phyloP scores from a whole-genome alignment of 805 yeast genomes.

The Lipomyces japonicus region DNA sequence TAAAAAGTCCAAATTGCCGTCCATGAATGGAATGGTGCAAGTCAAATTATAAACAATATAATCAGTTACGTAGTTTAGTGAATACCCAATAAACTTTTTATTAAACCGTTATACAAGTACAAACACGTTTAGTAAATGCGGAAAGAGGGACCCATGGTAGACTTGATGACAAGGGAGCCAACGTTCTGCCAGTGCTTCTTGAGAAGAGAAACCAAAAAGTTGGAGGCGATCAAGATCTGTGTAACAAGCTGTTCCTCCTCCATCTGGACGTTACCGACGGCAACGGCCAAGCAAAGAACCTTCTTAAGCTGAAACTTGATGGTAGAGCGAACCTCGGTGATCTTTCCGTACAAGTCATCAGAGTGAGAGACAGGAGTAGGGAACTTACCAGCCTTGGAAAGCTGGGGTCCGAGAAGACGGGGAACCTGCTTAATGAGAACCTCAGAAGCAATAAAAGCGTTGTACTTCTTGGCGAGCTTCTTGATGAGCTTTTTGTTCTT shows the following conservation, averaged over 20 bases:
- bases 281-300: slow-evolving; percentile 99
- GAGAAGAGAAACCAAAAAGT: slow-evolving; percentile 98
- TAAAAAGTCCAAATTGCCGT: no score
- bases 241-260: slow-evolving; percentile 91
- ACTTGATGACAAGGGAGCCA: slow-evolving; percentile 98
- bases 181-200: slow-evolving; percentile 99
- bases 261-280: slow-evolving; percentile 99
- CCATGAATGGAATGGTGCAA: no score
- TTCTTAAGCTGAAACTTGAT: slow-evolving; percentile 99
- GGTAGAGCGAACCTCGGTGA: slow-evolving; percentile 97
- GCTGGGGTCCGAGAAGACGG: slow-evolving; percentile 99
- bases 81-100: no score
- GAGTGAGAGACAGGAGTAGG: slow-evolving; percentile 99
- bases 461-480: slow-evolving; percentile 99
- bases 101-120: no score
- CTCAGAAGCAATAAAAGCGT: slow-evolving; percentile 99
- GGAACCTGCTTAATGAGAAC: slow-evolving; percentile 99
- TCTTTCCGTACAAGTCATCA: slow-evolving; percentile 95
- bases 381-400: slow-evolving; percentile 99
- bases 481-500: slow-evolving; percentile 99
- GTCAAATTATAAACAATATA: no score
- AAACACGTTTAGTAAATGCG: slow-evolving; percentile 78
- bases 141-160: slow-evolving; percentile 99
- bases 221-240: slow-evolving; percentile 97
- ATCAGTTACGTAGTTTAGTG: no score